Evolutionary conservation across 495 filamentous ascomycete genomes (phyloP).

Genomic region (Hypoxylon rickii): DNA sequence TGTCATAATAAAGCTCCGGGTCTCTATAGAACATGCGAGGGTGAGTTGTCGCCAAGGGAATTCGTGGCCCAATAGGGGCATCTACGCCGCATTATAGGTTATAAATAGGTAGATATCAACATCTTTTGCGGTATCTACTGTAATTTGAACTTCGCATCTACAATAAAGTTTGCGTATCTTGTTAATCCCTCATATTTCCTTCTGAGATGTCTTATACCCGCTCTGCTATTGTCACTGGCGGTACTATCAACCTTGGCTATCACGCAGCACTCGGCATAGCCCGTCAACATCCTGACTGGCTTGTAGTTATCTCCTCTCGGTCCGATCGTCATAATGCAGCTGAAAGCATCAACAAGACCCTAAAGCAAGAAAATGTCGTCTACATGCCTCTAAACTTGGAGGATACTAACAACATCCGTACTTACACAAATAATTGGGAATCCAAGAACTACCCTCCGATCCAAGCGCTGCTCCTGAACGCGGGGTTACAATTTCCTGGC

Average conservation of each 20-base stretch:
- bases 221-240: constrained; percentile 55
- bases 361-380: constrained; percentile 44
- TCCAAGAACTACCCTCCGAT: constrained; percentile 45
- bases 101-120: too few species aligned
- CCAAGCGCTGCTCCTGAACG: constrained; percentile 51
- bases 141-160: too few species aligned
- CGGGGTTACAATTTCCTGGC: constrained; percentile 47
- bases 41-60: too few species aligned
- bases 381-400: constrained; percentile 50
- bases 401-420: constrained; percentile 41
- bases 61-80: too few species aligned
- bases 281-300: constrained; percentile 43
- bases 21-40: too few species aligned
- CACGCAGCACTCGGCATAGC: constrained; percentile 52
- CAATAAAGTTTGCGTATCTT: too few species aligned
- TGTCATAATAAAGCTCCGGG: too few species aligned
- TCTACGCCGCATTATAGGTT: too few species aligned
- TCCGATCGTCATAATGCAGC: constrained; percentile 45
- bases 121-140: too few species aligned
- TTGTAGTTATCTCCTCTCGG: constrained; percentile 49
- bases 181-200: too few species aligned
- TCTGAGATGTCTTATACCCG: constrained; percentile 31
- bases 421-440: constrained; percentile 43
- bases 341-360: constrained; percentile 43
- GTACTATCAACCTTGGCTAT: constrained; percentile 53